phyloP scores from a whole-genome alignment of 352 stramenopile genomes.

The Pythium inflatum region DNA sequence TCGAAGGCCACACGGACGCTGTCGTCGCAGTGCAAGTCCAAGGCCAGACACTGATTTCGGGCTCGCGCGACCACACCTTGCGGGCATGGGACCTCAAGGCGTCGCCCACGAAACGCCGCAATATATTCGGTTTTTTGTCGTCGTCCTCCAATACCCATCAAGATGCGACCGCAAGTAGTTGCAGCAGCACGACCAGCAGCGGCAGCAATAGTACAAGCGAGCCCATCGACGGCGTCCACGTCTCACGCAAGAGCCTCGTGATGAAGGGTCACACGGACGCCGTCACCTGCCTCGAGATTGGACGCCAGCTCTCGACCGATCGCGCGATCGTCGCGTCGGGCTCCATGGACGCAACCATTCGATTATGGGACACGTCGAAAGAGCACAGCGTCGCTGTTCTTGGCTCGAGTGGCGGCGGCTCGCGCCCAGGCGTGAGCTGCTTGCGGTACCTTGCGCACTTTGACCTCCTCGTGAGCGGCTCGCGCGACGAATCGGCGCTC shows the following conservation, averaged over 20 bases:
- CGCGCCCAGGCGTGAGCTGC: slow-evolving; percentile 51
- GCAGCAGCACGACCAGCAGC: slow-evolving; percentile 23
- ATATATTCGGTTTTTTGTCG: slow-evolving; percentile 70
- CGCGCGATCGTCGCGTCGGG: slow-evolving; percentile 68
- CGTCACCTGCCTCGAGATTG: slow-evolving; percentile 75
- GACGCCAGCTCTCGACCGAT: slow-evolving; percentile 61
- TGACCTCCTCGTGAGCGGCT: slow-evolving; percentile 67
- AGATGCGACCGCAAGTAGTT: slow-evolving; percentile 2
- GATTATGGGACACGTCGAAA: slow-evolving; percentile 75
- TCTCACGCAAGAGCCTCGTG: slow-evolving; percentile 66
- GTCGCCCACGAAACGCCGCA: slow-evolving; percentile 55
- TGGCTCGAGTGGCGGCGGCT: slow-evolving; percentile 12
- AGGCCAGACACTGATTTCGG: slow-evolving; percentile 67
- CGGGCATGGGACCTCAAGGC: slow-evolving; percentile 72
- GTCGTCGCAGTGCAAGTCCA: slow-evolving; percentile 63
- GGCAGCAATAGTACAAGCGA: slow-evolving; percentile 35
- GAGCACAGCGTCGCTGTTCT: slow-evolving; percentile 63
- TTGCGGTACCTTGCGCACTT: slow-evolving; percentile 66
- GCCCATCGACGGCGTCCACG: slow-evolving; percentile 48
- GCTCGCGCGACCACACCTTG: slow-evolving; percentile 72
- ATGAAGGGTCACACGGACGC: slow-evolving; percentile 66
- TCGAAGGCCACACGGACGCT: slow-evolving; percentile 64
- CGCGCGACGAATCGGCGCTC: slow-evolving; percentile 47
- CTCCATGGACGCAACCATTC: slow-evolving; percentile 69
- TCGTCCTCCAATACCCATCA: not conserved